Conservation (phyloP, 2,329 filamentous ascomycete species). For the Parastagonospora avenae region DNA sequence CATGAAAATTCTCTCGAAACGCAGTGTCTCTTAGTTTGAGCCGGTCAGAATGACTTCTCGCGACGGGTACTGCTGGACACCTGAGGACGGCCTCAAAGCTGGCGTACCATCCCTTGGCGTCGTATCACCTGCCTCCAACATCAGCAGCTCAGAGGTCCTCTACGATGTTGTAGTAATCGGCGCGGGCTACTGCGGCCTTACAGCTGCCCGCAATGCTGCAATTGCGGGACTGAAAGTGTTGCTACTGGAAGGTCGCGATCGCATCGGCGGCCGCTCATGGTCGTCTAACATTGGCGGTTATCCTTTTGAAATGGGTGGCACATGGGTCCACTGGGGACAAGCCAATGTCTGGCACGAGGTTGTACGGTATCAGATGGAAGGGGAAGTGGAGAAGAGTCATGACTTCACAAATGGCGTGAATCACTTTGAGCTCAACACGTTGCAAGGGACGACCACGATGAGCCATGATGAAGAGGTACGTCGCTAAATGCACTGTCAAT, state of each 20-base stretch:
- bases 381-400: constrained; percentile 38
- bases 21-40: no score
- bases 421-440: constrained; percentile 47
- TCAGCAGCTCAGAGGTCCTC: constrained; percentile 9
- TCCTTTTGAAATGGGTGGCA: constrained; percentile 51
- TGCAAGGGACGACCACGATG: constrained; percentile 39
- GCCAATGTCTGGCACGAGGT: constrained; percentile 47
- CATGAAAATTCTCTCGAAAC: no score
- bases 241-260: constrained; percentile 48
- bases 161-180: constrained; percentile 33
- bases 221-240: constrained; percentile 33
- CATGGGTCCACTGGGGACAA: constrained; percentile 45
- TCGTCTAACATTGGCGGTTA: constrained; percentile 42
- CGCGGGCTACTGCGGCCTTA: constrained; percentile 31
- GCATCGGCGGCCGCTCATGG: constrained; percentile 52
- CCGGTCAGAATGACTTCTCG: constrained; percentile 25
- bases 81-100: constrained; percentile 32
- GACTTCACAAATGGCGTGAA: constrained; percentile 52
- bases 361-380: constrained; percentile 51
- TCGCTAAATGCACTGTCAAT: background rate
- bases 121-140: constrained; percentile 19
- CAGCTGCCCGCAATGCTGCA: constrained; percentile 28
- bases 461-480: constrained; percentile 51
- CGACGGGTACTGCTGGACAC: constrained; percentile 32
- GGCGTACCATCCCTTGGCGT: constrained; percentile 30